A percentile compares a stretch with the other conserved stretches of the same genome.
These are phyloP conservation scores for Biscogniauxia marginata DNA, from an alignment of 2,329 filamentous ascomycete species.

Conservation along the genomic window DNA sequence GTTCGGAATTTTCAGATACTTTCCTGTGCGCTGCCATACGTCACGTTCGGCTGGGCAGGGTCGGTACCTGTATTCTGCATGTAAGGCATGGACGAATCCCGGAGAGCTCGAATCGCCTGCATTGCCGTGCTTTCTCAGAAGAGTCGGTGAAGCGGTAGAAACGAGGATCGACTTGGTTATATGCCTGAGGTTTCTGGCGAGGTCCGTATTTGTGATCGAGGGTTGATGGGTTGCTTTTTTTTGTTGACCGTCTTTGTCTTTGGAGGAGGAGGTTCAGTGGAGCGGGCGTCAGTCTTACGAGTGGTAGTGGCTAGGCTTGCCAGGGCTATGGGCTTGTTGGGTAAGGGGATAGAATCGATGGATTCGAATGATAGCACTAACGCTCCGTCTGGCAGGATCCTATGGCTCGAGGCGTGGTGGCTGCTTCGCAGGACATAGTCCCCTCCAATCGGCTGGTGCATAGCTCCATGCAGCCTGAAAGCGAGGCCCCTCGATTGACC, in stretches of 20 bases:
- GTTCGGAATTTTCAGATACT: constrained; percentile 9
- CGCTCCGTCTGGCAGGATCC: constrained; percentile 9
- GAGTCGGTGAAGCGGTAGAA: constrained; percentile 29
- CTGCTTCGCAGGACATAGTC: constrained; percentile 12
- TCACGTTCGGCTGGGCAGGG: constrained; percentile 18
- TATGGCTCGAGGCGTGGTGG: constrained; percentile 15
- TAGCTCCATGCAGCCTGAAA: constrained; percentile 24
- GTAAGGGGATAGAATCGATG: constrained; percentile 8
- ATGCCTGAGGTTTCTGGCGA: constrained; percentile 23
- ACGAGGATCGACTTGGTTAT: constrained; percentile 26
- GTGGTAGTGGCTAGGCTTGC: constrained; percentile 16
- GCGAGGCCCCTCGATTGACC: constrained; percentile 27
- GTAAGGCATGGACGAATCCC: constrained; percentile 22
- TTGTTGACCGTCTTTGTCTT: constrained; percentile 16
- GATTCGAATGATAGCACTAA: constrained; percentile 3
- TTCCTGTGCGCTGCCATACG: constrained; percentile 29
- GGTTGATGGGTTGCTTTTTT: constrained; percentile 16
- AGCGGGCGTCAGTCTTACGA: constrained; percentile 21
- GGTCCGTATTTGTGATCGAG: constrained; percentile 20
- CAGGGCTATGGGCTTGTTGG: constrained; percentile 22
- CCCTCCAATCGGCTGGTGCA: constrained; percentile 28
- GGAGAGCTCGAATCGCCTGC: constrained; percentile 23
- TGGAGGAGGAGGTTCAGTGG: constrained; percentile 21
- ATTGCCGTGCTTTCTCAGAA: constrained; percentile 16
- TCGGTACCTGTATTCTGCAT: constrained; percentile 22